Base-by-base conservation (phyloP, 2,329 filamentous ascomycete species). In the Aspergillus aculeatinus region DNA sequence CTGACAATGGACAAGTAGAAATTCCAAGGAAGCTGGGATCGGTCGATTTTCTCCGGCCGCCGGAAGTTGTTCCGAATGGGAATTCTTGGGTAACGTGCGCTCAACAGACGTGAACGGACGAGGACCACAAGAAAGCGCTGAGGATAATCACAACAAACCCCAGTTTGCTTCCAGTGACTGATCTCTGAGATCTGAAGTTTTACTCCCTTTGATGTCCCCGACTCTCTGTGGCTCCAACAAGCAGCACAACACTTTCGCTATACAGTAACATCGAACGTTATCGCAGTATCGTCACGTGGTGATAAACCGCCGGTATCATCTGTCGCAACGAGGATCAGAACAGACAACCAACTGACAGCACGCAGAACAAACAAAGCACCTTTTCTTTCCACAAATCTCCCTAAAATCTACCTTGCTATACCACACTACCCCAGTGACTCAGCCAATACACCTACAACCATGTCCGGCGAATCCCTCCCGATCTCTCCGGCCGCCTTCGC, bases 401-500 rank as follows among this genome's bases (percentile, higher is more conserved):
- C 27, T 6, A 3, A 9, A 29, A 29, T 29, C 27, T 9, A 9
- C 7, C 27, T 29, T 29, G 27, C 27, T 2, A 29, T 7, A 29
- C 27, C 27, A 29, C 7, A 29, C 11, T 12, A 35, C 14, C 12
- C 11, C 33, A 16, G 33, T 16, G 33, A 35, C 14, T 4, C 11
- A 1, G 42, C 19, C 23, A 52, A 14, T 21, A 29, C 23, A n/a
- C 19, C 25, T 16, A 25, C 48, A 59, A 65, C 12, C 49, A 86
- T 85, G 83, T 83, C 83, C 44, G 68, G 77, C 47, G 73, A 78
- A 68, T 66, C 80, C 11, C 67, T 68, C 16, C 82, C 83, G 31
- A 85, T 86, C 62, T 74, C 78, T 23, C 71, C 79, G n/a, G 68
- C 72, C 33, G 79, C 77, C 60, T 86, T 86, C 69, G 79, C 81